Evolutionary conservation across 169 alveolate genomes (phyloP).

Genomic region (Toxoplasma gondii): DNA sequence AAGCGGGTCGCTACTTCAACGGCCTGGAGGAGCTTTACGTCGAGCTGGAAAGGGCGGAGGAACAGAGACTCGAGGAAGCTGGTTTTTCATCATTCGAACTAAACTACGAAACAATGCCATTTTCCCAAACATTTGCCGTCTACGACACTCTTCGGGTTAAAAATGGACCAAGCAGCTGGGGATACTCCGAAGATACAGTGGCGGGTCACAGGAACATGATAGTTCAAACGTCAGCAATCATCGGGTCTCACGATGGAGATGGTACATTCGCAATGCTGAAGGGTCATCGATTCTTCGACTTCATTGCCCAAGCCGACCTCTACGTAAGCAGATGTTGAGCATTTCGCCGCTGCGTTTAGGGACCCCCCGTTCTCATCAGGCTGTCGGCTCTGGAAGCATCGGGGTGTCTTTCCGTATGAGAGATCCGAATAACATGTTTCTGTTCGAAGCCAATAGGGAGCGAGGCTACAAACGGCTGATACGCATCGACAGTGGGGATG

Average conservation of each 20-base stretch:
- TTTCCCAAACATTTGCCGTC: constrained; percentile 69
- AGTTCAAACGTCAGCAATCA: constrained; percentile 71
- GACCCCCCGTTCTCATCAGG: neutral
- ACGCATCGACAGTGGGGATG: constrained; percentile 71
- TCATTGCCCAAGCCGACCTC: constrained; percentile 63
- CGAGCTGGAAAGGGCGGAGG: constrained; percentile 69
- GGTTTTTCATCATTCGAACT: constrained; percentile 73
- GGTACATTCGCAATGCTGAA: constrained; percentile 75
- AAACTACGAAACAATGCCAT: constrained; percentile 63
- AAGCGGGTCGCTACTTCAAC: constrained; percentile 64
- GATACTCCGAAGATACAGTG: constrained; percentile 70
- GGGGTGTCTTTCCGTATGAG: constrained; percentile 73
- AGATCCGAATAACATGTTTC: constrained; percentile 70
- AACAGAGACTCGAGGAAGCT: constrained; percentile 69
- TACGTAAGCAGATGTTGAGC: constrained; percentile 42
- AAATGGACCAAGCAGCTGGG: constrained; percentile 78
- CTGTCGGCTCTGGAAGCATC: constrained; percentile 70
- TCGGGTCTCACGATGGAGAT: constrained; percentile 70
- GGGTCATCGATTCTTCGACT: constrained; percentile 74
- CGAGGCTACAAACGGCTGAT: constrained; percentile 64
- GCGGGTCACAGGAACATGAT: constrained; percentile 64
- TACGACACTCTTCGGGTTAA: constrained; percentile 69
- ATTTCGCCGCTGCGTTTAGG: neutral
- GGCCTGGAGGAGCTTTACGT: constrained; percentile 56
- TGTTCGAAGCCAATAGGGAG: constrained; percentile 68